These are phyloP conservation scores for Quercus parvula DNA, from an alignment of 306 rosid species.

Conservation along the genomic window DNA sequence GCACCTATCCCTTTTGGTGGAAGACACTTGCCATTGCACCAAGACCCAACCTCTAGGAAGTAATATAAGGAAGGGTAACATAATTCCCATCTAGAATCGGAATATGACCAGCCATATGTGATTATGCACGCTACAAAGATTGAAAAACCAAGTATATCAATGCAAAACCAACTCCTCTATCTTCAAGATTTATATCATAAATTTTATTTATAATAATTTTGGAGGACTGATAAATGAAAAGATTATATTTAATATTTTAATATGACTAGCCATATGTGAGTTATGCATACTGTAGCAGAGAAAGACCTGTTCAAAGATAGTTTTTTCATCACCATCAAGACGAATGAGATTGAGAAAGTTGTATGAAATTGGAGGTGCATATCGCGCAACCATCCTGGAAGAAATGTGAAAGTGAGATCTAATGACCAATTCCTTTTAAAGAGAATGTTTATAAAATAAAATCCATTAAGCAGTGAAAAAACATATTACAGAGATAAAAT, in stretches of 20 bases:
- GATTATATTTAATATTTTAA: conserved; percentile 3
- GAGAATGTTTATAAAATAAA: not conserved
- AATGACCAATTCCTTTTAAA: conserved; percentile 7
- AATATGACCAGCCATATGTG: too few relatives aligned
- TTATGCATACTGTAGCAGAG: conserved; percentile 12
- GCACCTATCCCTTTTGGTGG: too few relatives aligned
- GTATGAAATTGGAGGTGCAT: conserved; percentile 93
- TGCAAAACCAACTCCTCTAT: not conserved
- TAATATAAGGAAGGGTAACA: too few relatives aligned
- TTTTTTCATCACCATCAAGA: conserved; percentile 42
- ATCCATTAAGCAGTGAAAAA: not conserved
- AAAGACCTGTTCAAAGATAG: conserved; percentile 76
- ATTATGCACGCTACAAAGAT: not conserved
- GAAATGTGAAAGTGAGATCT: conserved; percentile 8
- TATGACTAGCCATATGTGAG: conserved; percentile 1
- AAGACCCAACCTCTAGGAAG: too few relatives aligned
- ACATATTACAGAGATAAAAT: not conserved
- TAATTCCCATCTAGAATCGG: too few relatives aligned
- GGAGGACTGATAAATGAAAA: not conserved
- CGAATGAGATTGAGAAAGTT: conserved; percentile 94
- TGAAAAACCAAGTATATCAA: not conserved
- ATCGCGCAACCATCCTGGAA: conserved; percentile 90
- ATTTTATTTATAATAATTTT: not conserved
- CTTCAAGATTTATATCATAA: not conserved
- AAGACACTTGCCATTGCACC: too few relatives aligned